Percentiles rank a stretch among this genome's conserved stretches.
phyloP scores from a whole-genome alignment of 2,329 filamentous ascomycete genomes.

The Elsinoe ampelina region DNA sequence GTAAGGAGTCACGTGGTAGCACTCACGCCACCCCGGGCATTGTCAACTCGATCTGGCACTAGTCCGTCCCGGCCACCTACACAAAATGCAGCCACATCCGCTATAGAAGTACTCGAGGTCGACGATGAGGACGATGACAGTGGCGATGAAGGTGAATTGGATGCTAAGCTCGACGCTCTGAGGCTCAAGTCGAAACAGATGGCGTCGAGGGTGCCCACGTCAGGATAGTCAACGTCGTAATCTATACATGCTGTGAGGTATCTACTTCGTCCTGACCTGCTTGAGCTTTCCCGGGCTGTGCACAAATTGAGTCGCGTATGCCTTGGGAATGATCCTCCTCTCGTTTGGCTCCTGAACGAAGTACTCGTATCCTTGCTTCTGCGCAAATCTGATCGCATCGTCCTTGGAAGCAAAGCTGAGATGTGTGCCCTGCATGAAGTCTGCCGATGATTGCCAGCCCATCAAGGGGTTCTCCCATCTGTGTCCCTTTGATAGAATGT shows the following conservation, averaged over 20 bases:
- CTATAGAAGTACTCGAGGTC: background rate
- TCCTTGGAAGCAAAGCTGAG: conserved; percentile 88
- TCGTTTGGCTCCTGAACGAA: conserved; percentile 95
- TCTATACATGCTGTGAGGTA: conserved; percentile 2
- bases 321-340: conserved; percentile 78
- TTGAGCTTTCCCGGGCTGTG: conserved; percentile 82
- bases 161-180: conserved; percentile 1
- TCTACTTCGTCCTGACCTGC: conserved; percentile 69
- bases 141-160: conserved; percentile 3
- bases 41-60: background rate
- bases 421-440: conserved; percentile 89
- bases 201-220: background rate
- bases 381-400: conserved; percentile 86
- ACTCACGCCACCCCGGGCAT: background rate
- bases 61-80: background rate
- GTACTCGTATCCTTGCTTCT: conserved; percentile 99
- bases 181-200: conserved; percentile 7
- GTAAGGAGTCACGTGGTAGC: background rate
- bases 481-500: conserved; percentile 82
- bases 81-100: background rate
- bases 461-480: conserved; percentile 98
- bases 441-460: conserved; percentile 94
- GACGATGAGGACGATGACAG: conserved; percentile 8
- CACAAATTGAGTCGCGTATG: conserved; percentile 93
- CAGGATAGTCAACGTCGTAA: background rate